phyloP scores from a whole-genome alignment of 208 protist genomes.

The Trypanosoma brucei region DNA sequence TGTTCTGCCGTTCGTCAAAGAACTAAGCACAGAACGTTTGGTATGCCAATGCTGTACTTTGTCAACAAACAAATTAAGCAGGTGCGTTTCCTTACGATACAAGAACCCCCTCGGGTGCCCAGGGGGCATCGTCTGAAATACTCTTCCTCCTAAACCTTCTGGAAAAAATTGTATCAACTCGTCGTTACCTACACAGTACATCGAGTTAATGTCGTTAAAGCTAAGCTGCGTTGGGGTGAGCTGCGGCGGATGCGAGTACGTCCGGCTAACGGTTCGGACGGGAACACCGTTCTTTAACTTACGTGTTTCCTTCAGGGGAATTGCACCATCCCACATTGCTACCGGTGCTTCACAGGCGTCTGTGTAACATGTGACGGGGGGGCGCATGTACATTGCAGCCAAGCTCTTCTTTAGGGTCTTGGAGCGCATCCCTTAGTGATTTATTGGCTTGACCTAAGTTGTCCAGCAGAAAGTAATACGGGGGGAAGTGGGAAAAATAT shows the following conservation, averaged over 20 bases:
- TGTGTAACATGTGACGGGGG: slow-evolving; percentile 66
- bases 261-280: slow-evolving; percentile 58
- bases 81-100: slow-evolving; percentile 85
- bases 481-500: too few species aligned
- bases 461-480: too few species aligned
- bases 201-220: slow-evolving; percentile 85
- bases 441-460: neutral
- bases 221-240: slow-evolving; percentile 45
- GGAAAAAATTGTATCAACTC: slow-evolving; percentile 81
- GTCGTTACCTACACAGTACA: slow-evolving; percentile 90
- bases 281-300: slow-evolving; percentile 43
- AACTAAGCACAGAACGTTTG: slow-evolving; percentile 52
- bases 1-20: slow-evolving; percentile 56
- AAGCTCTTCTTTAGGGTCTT: slow-evolving; percentile 45
- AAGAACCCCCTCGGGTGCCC: slow-evolving; percentile 87
- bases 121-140: slow-evolving; percentile 89
- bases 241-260: slow-evolving; percentile 78
- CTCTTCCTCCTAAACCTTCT: slow-evolving; percentile 84
- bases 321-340: slow-evolving; percentile 81
- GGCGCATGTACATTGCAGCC: slow-evolving; percentile 50
- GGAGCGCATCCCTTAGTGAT: slow-evolving; percentile 30
- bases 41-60: slow-evolving; percentile 80
- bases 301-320: slow-evolving; percentile 70
- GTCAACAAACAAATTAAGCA: slow-evolving; percentile 87
- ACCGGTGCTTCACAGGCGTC: slow-evolving; percentile 85